phyloP scores from a whole-genome alignment of 179 eudicot species.

The Camellia oleifera region DNA sequence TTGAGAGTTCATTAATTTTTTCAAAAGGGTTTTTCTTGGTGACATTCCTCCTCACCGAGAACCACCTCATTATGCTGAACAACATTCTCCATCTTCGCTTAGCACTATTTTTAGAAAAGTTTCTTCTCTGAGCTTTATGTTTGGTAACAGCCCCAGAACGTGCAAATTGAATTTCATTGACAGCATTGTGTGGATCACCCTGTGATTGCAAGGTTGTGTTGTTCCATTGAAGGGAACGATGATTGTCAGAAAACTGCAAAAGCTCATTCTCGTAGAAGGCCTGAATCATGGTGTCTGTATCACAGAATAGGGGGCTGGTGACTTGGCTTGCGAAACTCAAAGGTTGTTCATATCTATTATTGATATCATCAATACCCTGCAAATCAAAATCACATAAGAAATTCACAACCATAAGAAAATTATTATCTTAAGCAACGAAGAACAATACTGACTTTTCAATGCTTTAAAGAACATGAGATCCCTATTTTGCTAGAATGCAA shows the following conservation, averaged over 20 bases:
- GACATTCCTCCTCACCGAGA: constrained; percentile 17
- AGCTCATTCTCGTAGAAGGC: constrained; percentile 33
- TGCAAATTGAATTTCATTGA: constrained; percentile 21
- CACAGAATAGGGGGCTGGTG: constrained; percentile 30
- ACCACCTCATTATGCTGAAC: constrained; percentile 30
- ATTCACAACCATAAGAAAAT: neutral
- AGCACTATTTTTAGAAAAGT: constrained; percentile 25
- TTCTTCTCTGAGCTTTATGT: constrained; percentile 12
- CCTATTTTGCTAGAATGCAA: too few species aligned
- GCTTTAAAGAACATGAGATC: too few species aligned
- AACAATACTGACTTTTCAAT: too few species aligned
- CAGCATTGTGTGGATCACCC: constrained; percentile 23
- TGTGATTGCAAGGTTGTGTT: constrained; percentile 28
- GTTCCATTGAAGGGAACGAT: constrained; percentile 30
- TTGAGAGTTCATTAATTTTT: neutral
- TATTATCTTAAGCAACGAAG: too few species aligned
- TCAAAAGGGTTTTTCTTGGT: neutral
- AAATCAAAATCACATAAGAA: constrained; percentile 31
- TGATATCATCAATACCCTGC: constrained; percentile 29
- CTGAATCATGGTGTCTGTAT: constrained; percentile 31
- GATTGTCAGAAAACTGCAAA: constrained; percentile 35
- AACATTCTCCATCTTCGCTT: constrained; percentile 55
- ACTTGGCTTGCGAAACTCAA: constrained; percentile 33
- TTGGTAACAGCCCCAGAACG: constrained; percentile 16
- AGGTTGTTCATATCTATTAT: constrained; percentile 32